These are phyloP conservation scores for Solidago caesia DNA, from an alignment of 129 eudicot species.

Conservation along the genomic window DNA sequence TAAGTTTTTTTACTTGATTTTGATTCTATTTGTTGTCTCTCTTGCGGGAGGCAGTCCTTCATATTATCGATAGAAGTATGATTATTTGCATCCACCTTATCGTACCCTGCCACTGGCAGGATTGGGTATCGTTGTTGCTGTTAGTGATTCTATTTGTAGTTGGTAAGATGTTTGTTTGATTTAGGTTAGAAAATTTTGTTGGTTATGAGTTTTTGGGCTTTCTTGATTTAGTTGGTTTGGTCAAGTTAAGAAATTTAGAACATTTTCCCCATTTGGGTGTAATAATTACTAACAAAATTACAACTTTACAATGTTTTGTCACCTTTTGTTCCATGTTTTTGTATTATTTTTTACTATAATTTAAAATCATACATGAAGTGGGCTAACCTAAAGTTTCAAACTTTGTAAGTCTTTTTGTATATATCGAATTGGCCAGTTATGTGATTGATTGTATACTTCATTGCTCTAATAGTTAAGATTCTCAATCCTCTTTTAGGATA, in stretches of 20 bases:
- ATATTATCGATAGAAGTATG: no score
- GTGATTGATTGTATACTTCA: constrained; percentile 18
- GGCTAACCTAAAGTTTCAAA: constrained; percentile 18
- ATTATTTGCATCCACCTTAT: no score
- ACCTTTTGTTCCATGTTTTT: constrained; percentile 7
- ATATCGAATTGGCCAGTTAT: constrained; percentile 12
- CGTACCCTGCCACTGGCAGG: no score
- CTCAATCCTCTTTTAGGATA: constrained; percentile 15
- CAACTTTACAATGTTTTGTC: background rate
- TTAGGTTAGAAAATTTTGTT: constrained; percentile 13
- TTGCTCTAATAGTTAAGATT: constrained; percentile 8
- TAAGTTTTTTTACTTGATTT: constrained; percentile 23
- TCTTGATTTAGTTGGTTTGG: constrained; percentile 27
- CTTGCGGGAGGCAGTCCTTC: no score
- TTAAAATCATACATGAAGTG: constrained; percentile 22
- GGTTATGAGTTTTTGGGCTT: constrained; percentile 15
- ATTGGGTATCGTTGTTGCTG: no score
- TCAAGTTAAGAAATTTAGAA: constrained; percentile 5
- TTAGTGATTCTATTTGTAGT: constrained; percentile 18
- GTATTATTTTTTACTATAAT: background rate
- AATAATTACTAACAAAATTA: constrained; percentile 14
- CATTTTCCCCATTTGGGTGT: constrained; percentile 31
- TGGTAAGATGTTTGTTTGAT: constrained; percentile 32
- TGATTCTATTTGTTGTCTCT: constrained; percentile 13
- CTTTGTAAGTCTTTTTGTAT: constrained; percentile 1